Evolutionary conservation across 2,329 filamentous ascomycete genomes (phyloP).

Genomic region (Chaetomium globosum): DNA sequence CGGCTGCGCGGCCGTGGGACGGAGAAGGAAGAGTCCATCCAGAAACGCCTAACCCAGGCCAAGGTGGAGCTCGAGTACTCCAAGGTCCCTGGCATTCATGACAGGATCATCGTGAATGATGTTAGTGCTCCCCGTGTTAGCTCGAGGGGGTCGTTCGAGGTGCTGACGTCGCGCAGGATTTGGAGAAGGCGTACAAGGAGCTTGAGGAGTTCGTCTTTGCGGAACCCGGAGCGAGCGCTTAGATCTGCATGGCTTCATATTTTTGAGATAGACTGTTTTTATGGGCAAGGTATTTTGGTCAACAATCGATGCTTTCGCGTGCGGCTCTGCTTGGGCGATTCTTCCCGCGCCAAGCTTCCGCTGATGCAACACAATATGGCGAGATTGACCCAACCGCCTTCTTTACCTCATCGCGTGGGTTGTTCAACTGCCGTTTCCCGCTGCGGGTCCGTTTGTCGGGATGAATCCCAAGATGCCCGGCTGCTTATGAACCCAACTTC

Average conservation of each 20-base stretch:
- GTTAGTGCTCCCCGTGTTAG: slow-evolving; percentile 20
- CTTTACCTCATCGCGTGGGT: not conserved
- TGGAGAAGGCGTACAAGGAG: slow-evolving; percentile 38
- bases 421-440: not conserved
- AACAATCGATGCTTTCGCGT: not conserved
- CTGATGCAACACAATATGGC: not conserved
- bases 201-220: slow-evolving; percentile 37
- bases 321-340: not conserved
- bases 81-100: slow-evolving; percentile 63
- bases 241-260: not conserved
- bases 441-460: not conserved
- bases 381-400: not conserved
- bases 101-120: slow-evolving; percentile 44
- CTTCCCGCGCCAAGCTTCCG: not conserved
- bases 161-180: slow-evolving; percentile 26
- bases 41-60: slow-evolving; percentile 71
- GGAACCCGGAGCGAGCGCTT: slow-evolving; percentile 12
- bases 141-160: not conserved
- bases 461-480: not conserved
- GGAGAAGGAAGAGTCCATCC: slow-evolving; percentile 73
- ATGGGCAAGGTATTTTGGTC: slow-evolving; percentile 1
- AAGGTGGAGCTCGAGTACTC: slow-evolving; percentile 74
- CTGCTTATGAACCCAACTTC: not conserved
- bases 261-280: slow-evolving; percentile 15
- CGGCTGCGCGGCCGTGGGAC: slow-evolving; percentile 74